Evolutionary conservation across 768 basidiomycete genomes (phyloP).

Genomic region (Krasilnikovozyma curviuscula): DNA sequence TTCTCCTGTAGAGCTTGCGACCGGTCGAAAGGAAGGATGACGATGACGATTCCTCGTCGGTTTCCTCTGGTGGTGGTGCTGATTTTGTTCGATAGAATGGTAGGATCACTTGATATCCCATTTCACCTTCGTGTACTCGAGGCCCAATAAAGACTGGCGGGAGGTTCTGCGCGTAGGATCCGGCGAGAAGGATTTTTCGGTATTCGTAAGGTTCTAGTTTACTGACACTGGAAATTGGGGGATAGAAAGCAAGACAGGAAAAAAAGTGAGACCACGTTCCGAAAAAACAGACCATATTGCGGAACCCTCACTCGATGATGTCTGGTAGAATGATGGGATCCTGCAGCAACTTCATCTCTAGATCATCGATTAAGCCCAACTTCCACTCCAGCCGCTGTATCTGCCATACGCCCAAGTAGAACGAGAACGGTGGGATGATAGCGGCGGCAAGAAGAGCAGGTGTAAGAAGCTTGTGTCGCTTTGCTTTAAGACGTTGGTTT

Average conservation of each 20-base stretch:
- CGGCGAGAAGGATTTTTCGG: constrained; percentile 60
- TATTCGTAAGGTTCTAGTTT: constrained; percentile 31
- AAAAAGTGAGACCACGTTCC: neutral
- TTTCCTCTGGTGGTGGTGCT: constrained; percentile 20
- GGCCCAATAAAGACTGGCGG: constrained; percentile 65
- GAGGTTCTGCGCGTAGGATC: constrained; percentile 49
- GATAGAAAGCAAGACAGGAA: neutral
- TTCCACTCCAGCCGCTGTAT: constrained; percentile 88
- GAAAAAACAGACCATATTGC: neutral
- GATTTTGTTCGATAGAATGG: constrained; percentile 64
- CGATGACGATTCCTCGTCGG: constrained; percentile 7
- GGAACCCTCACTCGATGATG: constrained; percentile 53
- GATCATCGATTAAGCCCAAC: constrained; percentile 72
- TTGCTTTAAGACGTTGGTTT: no score
- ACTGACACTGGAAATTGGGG: neutral
- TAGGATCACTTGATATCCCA: constrained; percentile 72
- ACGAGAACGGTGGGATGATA: constrained; percentile 74
- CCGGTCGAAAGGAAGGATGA: neutral
- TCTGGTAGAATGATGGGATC: constrained; percentile 59
- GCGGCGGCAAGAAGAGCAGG: constrained; percentile 39
- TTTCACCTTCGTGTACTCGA: constrained; percentile 66
- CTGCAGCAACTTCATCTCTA: constrained; percentile 70
- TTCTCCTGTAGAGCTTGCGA: neutral
- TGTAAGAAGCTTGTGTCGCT: no score
- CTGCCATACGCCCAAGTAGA: constrained; percentile 84